Evolutionary conservation across 371 early-diverging fungal species (phyloP).

Genomic region (Actinomucor elegans): DNA sequence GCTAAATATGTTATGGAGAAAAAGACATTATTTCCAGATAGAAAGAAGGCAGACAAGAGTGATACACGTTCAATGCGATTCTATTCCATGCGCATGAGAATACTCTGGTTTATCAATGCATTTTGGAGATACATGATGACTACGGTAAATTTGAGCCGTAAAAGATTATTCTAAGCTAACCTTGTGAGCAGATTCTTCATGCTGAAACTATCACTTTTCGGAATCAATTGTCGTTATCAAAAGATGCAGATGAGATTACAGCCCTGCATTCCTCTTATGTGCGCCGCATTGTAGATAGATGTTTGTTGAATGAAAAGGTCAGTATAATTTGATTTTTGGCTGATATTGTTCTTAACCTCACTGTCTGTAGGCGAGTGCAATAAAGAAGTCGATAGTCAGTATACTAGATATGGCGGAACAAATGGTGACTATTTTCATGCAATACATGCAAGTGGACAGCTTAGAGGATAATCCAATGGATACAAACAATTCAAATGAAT

Average conservation of each 20-base stretch:
- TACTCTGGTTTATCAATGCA: constrained; percentile 53
- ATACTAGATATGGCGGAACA: constrained; percentile 38
- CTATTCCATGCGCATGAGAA: constrained; percentile 42
- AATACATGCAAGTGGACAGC: neutral
- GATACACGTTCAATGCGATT: constrained; percentile 17
- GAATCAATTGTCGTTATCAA: constrained; percentile 16
- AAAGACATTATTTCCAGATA: constrained; percentile 28
- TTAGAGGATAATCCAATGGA: neutral
- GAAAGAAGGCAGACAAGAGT: constrained; percentile 3
- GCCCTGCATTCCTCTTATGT: constrained; percentile 36
- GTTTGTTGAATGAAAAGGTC: constrained; percentile 48
- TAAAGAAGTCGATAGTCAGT: constrained; percentile 31
- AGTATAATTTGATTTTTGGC: neutral
- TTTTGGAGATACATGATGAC: constrained; percentile 53
- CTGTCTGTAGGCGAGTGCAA: constrained; percentile 19
- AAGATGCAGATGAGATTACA: constrained; percentile 43
- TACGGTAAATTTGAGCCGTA: constrained; percentile 27
- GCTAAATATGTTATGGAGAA: constrained; percentile 52
- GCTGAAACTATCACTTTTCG: constrained; percentile 33
- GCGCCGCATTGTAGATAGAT: constrained; percentile 37
- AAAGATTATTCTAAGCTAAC: neutral
- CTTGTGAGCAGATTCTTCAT: constrained; percentile 33
- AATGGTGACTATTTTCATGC: constrained; percentile 16
- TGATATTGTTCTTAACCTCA: neutral
- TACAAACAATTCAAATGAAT: neutral